A percentile compares a stretch with the other conserved stretches of the same genome.
These are phyloP conservation scores for Fusarium avenaceum DNA, from an alignment of 2,329 filamentous ascomycete species.

Conservation along the genomic window DNA sequence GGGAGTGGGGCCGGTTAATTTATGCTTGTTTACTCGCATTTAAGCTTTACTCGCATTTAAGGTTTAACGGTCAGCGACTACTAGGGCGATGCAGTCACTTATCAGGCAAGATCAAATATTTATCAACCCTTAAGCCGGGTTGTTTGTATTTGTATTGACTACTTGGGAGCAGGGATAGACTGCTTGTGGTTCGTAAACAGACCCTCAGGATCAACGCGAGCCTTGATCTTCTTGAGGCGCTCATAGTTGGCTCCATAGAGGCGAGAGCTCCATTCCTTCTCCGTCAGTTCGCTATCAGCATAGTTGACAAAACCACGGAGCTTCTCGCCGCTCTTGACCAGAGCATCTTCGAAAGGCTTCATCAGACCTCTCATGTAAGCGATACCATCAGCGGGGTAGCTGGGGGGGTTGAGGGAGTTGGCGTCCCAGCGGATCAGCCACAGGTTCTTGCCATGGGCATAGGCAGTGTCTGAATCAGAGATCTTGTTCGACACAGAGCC, in stretches of 20 bases:
- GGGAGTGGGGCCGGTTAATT: not conserved
- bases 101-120: no score
- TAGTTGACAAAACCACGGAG: slow-evolving; percentile 49
- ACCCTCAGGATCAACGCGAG: slow-evolving; percentile 37
- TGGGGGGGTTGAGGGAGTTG: slow-evolving; percentile 15
- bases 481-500: slow-evolving; percentile 41
- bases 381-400: slow-evolving; percentile 41
- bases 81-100: no score
- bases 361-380: slow-evolving; percentile 41
- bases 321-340: slow-evolving; percentile 33
- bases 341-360: slow-evolving; percentile 43
- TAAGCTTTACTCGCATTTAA: not conserved
- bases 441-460: slow-evolving; percentile 44
- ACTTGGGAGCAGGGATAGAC: slow-evolving; percentile 37
- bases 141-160: slow-evolving; percentile 5
- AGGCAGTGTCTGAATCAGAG: slow-evolving; percentile 38
- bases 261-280: slow-evolving; percentile 45
- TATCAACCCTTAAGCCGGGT: no score
- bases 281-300: slow-evolving; percentile 43
- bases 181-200: slow-evolving; percentile 43
- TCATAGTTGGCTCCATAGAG: slow-evolving; percentile 43
- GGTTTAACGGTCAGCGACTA: not conserved
- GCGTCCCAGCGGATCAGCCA: slow-evolving; percentile 47
- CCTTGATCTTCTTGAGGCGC: slow-evolving; percentile 42
- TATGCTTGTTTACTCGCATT: slow-evolving; percentile 6